Evolutionary conservation across 2,329 filamentous ascomycete genomes (phyloP).

Genomic region (Coniella lustricola): DNA sequence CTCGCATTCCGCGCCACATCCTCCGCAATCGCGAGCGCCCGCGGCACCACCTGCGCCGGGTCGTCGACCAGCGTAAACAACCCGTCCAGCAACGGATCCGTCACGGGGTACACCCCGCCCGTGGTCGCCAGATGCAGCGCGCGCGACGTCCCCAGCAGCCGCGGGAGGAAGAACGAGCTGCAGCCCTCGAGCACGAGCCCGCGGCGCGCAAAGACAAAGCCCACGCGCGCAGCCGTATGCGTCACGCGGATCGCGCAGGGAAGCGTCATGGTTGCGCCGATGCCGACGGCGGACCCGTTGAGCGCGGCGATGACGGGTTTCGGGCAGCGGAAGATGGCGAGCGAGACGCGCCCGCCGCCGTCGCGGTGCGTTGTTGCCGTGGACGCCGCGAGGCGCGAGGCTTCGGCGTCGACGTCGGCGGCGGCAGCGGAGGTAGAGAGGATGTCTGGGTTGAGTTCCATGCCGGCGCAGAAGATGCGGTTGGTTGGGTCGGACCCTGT

Average conservation of each 20-base stretch:
- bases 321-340: constrained; percentile 49
- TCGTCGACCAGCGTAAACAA: constrained; percentile 56
- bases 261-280: constrained; percentile 56
- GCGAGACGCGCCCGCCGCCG: constrained; percentile 44
- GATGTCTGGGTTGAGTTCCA: constrained; percentile 39
- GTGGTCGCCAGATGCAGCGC: constrained; percentile 63
- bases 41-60: constrained; percentile 53
- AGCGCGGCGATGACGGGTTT: constrained; percentile 55
- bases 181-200: constrained; percentile 68
- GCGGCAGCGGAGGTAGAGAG: constrained; percentile 23
- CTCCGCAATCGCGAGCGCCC: constrained; percentile 58
- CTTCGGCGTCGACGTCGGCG: constrained; percentile 18
- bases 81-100: constrained; percentile 44
- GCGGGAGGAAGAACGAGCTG: constrained; percentile 64
- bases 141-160: constrained; percentile 57
- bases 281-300: constrained; percentile 52
- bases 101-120: constrained; percentile 50
- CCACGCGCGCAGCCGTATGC: constrained; percentile 55
- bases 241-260: constrained; percentile 47
- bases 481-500: constrained; percentile 43
- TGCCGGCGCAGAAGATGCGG: constrained; percentile 51
- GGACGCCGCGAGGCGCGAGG: constrained; percentile 6
- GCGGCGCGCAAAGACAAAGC: constrained; percentile 65
- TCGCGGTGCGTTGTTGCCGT: constrained; percentile 34
- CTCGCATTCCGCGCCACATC: constrained; percentile 63